phyloP scores from a whole-genome alignment of 768 basidiomycete species.

The Lenzites betulinus region DNA sequence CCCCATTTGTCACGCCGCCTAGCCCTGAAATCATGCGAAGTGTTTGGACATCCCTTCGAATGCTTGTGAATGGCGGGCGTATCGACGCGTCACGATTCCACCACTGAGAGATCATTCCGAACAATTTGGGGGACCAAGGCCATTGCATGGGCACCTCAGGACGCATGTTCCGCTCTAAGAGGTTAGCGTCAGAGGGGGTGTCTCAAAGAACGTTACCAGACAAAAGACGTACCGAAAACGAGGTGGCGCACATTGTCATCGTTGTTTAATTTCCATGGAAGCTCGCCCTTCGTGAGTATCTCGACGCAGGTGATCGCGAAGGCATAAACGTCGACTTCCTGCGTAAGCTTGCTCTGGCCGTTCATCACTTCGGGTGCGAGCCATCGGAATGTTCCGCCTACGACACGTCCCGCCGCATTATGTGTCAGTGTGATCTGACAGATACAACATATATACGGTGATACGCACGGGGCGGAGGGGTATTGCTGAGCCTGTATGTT shows the following conservation, averaged over 20 bases:
- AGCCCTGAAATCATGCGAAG: too few relatives aligned
- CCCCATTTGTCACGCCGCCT: too few relatives aligned
- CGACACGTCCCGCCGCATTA: too few relatives aligned
- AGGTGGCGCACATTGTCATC: constrained; percentile 34
- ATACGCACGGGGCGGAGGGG: constrained; percentile 30
- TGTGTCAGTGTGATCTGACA: constrained; percentile 24
- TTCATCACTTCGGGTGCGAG: constrained; percentile 43
- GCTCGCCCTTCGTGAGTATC: constrained; percentile 36
- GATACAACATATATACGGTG: too few relatives aligned
- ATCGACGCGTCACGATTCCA: constrained; percentile 56
- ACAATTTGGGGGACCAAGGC: constrained; percentile 22
- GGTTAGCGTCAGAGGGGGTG: not conserved
- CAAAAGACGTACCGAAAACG: constrained; percentile 17
- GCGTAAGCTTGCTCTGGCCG: constrained; percentile 36
- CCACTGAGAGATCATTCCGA: constrained; percentile 53
- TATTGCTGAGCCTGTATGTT: constrained; percentile 59
- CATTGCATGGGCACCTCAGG: constrained; percentile 23
- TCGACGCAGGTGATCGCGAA: constrained; percentile 42
- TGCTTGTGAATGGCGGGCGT: constrained; percentile 54
- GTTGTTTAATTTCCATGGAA: constrained; percentile 34
- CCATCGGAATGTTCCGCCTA: constrained; percentile 56
- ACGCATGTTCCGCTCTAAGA: constrained; percentile 25
- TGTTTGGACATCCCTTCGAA: constrained; percentile 48
- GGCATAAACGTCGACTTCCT: constrained; percentile 41
- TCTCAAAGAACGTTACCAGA: not conserved